These are phyloP conservation scores for Marsdenia floribunda DNA, from an alignment of 257 asterid species.

Conservation along the genomic window DNA sequence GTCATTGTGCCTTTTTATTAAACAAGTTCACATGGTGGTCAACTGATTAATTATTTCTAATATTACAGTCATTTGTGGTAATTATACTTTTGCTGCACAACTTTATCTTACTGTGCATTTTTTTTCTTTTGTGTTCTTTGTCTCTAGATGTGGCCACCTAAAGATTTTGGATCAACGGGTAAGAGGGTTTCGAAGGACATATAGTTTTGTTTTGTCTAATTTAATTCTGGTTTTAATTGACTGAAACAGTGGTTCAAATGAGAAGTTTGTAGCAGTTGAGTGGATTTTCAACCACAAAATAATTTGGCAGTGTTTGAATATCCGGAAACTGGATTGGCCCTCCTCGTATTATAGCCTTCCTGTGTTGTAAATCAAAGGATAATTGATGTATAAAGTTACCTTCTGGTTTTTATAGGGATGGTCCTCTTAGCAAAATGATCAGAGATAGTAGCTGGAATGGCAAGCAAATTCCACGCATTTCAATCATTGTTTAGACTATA, in stretches of 20 bases:
- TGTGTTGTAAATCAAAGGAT: no score
- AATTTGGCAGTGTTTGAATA: no score
- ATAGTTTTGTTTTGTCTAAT: background rate
- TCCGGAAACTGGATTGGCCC: no score
- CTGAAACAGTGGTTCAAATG: background rate
- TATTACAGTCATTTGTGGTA: background rate
- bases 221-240: background rate
- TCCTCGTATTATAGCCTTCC: no score
- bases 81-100: background rate
- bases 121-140: background rate
- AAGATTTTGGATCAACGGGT: constrained; percentile 40
- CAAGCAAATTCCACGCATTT: no score
- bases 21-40: background rate
- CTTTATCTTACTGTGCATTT: background rate
- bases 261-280: background rate
- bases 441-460: no score
- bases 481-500: no score
- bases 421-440: no score
- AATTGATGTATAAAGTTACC: no score
- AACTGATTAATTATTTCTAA: background rate
- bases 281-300: background rate
- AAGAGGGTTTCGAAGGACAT: constrained; percentile 8
- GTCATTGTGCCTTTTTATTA: background rate
- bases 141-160: constrained; percentile 43
- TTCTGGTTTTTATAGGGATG: no score